Percentiles rank a stretch among this genome's conserved stretches.
Evolutionary conservation across 495 filamentous ascomycete genomes (phyloP).

Genomic region (Neurospora terricola): DNA sequence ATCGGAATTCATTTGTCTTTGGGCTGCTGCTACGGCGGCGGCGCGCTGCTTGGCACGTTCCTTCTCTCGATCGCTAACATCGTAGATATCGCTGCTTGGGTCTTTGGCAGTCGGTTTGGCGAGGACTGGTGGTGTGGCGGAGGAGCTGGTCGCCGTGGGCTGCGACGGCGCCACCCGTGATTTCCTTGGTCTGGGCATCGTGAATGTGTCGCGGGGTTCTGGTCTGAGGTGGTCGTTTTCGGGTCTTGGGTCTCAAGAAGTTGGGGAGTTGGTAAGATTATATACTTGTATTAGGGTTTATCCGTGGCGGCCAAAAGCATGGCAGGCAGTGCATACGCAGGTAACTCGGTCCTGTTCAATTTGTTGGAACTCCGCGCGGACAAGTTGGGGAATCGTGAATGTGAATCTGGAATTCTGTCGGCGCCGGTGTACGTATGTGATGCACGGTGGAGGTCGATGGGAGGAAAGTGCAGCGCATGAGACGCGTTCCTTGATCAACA

Average conservation of each 20-base stretch:
- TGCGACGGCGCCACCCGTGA: conserved; percentile 29
- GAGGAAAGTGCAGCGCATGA: neutral
- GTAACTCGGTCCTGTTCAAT: neutral
- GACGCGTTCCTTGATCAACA: neutral
- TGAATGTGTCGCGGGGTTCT: neutral
- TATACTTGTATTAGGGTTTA: neutral
- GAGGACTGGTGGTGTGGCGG: conserved; percentile 4
- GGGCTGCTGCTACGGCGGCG: neutral
- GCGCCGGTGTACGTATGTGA: neutral
- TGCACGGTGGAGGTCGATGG: neutral
- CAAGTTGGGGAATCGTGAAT: neutral
- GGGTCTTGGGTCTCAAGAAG: neutral
- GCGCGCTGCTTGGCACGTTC: conserved; percentile 17
- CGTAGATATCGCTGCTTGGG: conserved; percentile 30
- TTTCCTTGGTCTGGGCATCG: conserved; percentile 36
- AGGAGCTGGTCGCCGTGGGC: conserved; percentile 5
- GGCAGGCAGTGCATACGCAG: neutral
- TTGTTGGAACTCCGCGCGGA: neutral
- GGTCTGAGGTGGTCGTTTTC: neutral
- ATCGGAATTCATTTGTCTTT: conserved; percentile 8
- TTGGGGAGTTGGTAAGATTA: neutral
- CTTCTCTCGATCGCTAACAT: conserved; percentile 36
- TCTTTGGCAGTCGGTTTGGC: conserved; percentile 2
- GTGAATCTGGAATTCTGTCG: neutral
- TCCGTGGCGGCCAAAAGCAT: neutral